A percentile compares a stretch with the other conserved stretches of the same genome.
Conservation (phyloP, 441 rosid species). For the Adansonia madagascariensis region DNA sequence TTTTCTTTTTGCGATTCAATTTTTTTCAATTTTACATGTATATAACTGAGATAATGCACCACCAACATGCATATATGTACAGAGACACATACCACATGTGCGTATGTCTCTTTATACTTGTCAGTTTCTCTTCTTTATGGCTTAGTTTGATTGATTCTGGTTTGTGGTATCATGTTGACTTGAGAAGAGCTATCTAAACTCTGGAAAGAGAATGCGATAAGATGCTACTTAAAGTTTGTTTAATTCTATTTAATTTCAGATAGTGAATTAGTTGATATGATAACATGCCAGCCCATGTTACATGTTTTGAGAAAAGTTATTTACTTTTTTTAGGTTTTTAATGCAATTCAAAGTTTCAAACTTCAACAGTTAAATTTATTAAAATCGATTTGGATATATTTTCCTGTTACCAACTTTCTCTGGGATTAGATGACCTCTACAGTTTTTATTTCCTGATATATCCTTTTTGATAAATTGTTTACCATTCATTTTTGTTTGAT, state of each 20-base stretch:
- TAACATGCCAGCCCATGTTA: neutral
- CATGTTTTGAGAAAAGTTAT: neutral
- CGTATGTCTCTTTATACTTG: neutral
- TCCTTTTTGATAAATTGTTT: slow-evolving; percentile 12
- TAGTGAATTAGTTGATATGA: neutral
- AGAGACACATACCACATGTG: neutral
- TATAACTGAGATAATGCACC: neutral
- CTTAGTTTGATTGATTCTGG: neutral
- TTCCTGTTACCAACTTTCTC: neutral
- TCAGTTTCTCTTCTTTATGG: neutral
- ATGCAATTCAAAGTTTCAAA: slow-evolving; percentile 11
- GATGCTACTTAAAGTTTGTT: slow-evolving; percentile 7
- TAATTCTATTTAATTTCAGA: neutral
- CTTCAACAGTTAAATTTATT: neutral
- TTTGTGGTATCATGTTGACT: neutral
- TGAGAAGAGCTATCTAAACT: neutral
- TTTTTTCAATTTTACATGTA: slow-evolving; percentile 8
- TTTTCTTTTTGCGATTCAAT: neutral
- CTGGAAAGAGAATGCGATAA: neutral
- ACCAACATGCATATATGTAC: neutral
- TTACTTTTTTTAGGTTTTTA: neutral
- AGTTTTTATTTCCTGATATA: slow-evolving; percentile 15
- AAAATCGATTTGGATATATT: neutral
- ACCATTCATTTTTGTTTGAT: slow-evolving; percentile 7
- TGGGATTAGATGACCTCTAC: slow-evolving; percentile 4